Evolutionary conservation across 139 green algal genomes (phyloP), one percentile per base, ranked within the genome.

Genomic region (Pleodorina starrii): DNA sequence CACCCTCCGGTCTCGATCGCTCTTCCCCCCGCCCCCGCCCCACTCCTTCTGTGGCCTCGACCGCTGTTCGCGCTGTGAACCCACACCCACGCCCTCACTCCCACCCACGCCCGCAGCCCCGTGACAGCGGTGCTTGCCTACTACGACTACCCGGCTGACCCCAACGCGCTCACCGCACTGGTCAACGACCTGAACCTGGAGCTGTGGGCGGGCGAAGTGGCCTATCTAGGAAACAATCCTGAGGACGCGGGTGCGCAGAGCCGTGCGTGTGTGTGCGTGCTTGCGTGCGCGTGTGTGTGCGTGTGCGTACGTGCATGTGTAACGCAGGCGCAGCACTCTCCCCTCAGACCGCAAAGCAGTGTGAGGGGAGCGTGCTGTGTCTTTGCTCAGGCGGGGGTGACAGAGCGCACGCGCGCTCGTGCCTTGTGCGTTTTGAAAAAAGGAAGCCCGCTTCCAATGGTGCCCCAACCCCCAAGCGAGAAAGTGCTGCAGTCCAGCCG

Each of bases 121-220:
- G 32, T 98, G 0, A 85, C 89, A 6, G 89, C 97, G 14, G 97
- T 95, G 5, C 92, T 98, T 23, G 93, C 92, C 1, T 97, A 95
- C 94, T 91, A 93, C 46, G 96, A 97, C 85, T 80, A 75, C 29
- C 94, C 95, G 21, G 93, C 90, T 1, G 73, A 83, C 1, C 36
- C 71, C 35, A 85, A 87, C 17, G 86, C 93, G 0, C 63, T 50
- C 10, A 84, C 38, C 1, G 79, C 82, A 12, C 93, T 99, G 27
- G 95, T 98, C 29, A 98, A 99, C 79, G 94, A 99, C 86, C 91
- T 99, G n/a, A 96, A 98, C 79, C 94, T 99, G 42, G 83, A 79
- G 7, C 81, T 90, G 71, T 29, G 1, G n/a, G n/a, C 63, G 16
- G 16, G 14, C 72, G 25, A 35, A 25, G 40, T 57, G 42, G 72